A percentile compares a stretch with the other conserved stretches of the same genome.
Conservation (phyloP, 2,329 filamentous ascomycete species). For the Plectosphaerella sp. region DNA sequence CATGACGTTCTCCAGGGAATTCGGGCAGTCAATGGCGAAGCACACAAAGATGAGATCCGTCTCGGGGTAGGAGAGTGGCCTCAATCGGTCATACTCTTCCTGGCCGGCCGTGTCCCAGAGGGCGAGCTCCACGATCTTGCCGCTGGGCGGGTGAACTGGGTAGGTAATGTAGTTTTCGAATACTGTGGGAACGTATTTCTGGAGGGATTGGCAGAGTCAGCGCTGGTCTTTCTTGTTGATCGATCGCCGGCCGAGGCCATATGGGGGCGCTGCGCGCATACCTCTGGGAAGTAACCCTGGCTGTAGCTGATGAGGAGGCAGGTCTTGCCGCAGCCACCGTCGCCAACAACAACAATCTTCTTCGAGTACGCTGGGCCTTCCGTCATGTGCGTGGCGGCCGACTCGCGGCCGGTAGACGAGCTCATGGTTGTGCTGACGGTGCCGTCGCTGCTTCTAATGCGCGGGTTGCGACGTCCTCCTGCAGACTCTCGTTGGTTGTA, state of each 20-base stretch:
- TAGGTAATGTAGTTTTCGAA: conserved; percentile 99
- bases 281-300: conserved; percentile 98
- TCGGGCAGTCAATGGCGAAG: conserved; percentile 98
- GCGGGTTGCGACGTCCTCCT: conserved; percentile 40
- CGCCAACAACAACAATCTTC: conserved; percentile 98
- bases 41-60: conserved; percentile 98
- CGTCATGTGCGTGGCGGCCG: conserved; percentile 78
- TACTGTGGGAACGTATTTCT: conserved; percentile 99
- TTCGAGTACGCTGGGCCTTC: conserved; percentile 93
- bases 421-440: conserved; percentile 84
- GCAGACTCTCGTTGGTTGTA: conserved; percentile 24
- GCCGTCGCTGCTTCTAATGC: conserved; percentile 75
- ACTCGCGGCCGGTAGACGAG: conserved; percentile 69
- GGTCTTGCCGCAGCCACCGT: conserved; percentile 97
- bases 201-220: conserved; percentile 2
- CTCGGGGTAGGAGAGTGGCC: conserved; percentile 94
- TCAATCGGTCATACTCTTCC: conserved; percentile 95
- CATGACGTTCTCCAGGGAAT: conserved; percentile 96
- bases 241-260: background rate
- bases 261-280: conserved; percentile 34
- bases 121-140: conserved; percentile 93
- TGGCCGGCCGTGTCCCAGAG: conserved; percentile 98
- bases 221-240: background rate
- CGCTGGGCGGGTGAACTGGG: conserved; percentile 78
- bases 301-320: conserved; percentile 98